Conservation (phyloP, 1,139 yeast species). For the Geotrichum cucujoidarum region DNA sequence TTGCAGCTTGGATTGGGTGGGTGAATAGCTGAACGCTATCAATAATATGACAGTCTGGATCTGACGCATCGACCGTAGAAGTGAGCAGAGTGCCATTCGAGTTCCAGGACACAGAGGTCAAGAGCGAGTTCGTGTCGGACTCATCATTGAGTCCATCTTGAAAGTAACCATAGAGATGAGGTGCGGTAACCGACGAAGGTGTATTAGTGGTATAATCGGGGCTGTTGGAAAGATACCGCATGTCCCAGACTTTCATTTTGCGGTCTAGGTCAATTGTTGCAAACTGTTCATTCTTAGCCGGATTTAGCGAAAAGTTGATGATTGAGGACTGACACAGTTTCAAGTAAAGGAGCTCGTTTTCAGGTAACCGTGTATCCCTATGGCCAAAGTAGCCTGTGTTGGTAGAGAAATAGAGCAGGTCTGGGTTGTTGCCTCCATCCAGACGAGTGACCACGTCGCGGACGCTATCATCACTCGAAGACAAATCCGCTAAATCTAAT, state of each 20-base stretch:
- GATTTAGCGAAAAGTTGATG: slow-evolving; percentile 2
- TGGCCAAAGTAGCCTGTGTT: neutral
- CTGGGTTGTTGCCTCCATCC: neutral
- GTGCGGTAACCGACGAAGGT: neutral
- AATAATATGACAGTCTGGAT: neutral
- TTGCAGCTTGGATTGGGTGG: neutral
- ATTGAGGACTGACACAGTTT: neutral
- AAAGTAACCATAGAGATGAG: slow-evolving; percentile 1
- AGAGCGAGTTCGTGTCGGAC: neutral
- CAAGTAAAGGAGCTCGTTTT: neutral
- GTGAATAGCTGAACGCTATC: slow-evolving; percentile 1
- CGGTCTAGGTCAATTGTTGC: slow-evolving; percentile 1
- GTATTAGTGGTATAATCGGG: neutral
- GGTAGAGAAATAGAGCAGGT: neutral
- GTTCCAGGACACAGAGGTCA: slow-evolving; percentile 5
- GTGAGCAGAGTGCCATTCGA: neutral
- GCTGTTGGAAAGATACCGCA: neutral
- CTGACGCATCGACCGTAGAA: neutral
- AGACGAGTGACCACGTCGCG: neutral
- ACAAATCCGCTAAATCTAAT: neutral
- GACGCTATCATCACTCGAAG: too few relatives aligned
- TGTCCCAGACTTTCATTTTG: slow-evolving; percentile 1
- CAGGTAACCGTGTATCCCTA: neutral
- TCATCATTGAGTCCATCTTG: neutral
- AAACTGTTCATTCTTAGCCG: neutral